phyloP scores from a whole-genome alignment of 2,329 filamentous ascomycete species.

The Fusarium temperatum region DNA sequence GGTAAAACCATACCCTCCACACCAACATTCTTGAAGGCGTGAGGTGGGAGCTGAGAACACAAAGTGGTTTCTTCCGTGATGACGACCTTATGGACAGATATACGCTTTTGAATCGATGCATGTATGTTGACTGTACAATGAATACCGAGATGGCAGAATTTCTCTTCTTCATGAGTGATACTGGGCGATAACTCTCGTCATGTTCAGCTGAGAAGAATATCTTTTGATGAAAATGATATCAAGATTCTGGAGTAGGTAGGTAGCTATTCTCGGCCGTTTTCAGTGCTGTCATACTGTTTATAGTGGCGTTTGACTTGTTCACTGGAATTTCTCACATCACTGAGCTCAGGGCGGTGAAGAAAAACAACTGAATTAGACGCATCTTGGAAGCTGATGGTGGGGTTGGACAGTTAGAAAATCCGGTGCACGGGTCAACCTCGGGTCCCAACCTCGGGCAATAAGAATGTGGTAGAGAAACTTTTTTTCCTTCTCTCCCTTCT shows the following conservation, averaged over 20 bases:
- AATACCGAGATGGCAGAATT: conserved; percentile 5
- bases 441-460: conserved; percentile 38
- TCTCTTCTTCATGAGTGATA: not conserved
- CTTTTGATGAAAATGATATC: not conserved
- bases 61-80: not conserved
- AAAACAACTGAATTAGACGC: conserved; percentile 30
- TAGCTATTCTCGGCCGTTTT: not conserved
- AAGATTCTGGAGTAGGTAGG: not conserved
- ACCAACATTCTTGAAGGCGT: conserved; percentile 5
- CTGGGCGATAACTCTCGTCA: not conserved
- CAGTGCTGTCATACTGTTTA: not conserved
- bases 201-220: no score
- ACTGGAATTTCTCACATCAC: conserved; percentile 38
- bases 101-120: not conserved
- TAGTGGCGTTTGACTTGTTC: conserved; percentile 34
- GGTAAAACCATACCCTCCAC: conserved; percentile 1
- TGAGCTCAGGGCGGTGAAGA: conserved; percentile 30
- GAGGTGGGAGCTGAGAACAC: not conserved
- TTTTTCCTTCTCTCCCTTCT: conserved; percentile 43
- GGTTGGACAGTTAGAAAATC: conserved; percentile 25
- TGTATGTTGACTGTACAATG: not conserved
- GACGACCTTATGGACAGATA: not conserved
- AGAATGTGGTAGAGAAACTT: conserved; percentile 42
- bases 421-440: conserved; percentile 37
- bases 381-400: conserved; percentile 30